A percentile compares a stretch with the other conserved stretches of the same genome.
These are phyloP conservation scores for Fraxinus ornus DNA, from an alignment of 305 asterid species.

Conservation along the genomic window DNA sequence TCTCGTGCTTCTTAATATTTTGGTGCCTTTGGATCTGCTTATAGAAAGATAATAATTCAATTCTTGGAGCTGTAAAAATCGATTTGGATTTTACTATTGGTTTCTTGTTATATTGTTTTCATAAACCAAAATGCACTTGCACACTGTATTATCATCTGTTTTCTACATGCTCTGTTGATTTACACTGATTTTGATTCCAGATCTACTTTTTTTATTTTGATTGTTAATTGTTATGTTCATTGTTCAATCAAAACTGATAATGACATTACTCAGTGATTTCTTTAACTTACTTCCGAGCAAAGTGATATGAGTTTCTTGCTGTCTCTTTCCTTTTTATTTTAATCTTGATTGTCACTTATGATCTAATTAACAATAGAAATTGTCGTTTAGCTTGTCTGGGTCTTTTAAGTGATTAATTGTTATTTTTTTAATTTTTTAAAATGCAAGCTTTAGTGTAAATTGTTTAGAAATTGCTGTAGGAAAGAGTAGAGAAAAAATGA, in stretches of 20 bases:
- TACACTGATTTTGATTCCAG: constrained; percentile 23
- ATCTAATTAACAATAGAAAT: not conserved
- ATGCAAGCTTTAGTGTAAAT: not conserved
- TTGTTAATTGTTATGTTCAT: not conserved
- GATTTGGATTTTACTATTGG: too few species aligned
- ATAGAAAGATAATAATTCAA: too few species aligned
- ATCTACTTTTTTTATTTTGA: constrained; percentile 30
- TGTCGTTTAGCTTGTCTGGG: not conserved
- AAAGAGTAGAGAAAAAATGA: not conserved
- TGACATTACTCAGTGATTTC: constrained; percentile 13
- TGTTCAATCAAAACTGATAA: not conserved
- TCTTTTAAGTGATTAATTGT: not conserved
- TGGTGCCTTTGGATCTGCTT: too few species aligned
- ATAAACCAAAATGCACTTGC: too few species aligned
- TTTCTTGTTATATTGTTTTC: too few species aligned
- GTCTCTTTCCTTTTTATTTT: not conserved
- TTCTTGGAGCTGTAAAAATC: too few species aligned
- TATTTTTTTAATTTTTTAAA: not conserved
- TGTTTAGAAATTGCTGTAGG: not conserved
- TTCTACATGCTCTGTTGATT: constrained; percentile 9
- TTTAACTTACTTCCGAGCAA: too few species aligned
- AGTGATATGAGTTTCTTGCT: not conserved
- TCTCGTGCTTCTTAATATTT: too few species aligned
- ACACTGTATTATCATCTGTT: too few species aligned
- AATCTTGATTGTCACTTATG: too few species aligned